Evolutionary conservation across 768 basidiomycete genomes (phyloP).

Genomic region (Tulasnella calospora): DNA sequence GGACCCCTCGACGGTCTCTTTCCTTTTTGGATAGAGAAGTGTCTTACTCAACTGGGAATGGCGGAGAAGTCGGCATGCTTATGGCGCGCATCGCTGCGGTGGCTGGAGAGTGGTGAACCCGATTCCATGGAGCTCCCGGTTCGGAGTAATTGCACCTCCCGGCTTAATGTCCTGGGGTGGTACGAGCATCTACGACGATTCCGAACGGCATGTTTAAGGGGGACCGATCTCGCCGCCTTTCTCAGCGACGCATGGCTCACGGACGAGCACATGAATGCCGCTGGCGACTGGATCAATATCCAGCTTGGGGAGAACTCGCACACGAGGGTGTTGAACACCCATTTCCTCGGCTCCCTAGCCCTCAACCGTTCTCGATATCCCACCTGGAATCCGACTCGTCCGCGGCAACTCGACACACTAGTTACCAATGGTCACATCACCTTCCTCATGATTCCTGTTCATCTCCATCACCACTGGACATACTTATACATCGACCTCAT

Average conservation of each 20-base stretch:
- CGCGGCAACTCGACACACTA: neutral
- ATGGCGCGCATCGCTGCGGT: neutral
- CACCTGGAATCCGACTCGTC: neutral
- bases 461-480: neutral
- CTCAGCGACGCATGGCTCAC: neutral
- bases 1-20: neutral
- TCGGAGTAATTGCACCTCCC: too few species aligned
- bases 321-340: neutral
- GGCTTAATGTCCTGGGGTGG: neutral
- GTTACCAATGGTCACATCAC: neutral
- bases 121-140: neutral
- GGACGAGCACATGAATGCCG: neutral
- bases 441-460: neutral
- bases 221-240: neutral
- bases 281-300: neutral
- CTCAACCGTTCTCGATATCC: neutral
- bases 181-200: neutral
- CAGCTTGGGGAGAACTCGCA: neutral
- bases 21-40: neutral
- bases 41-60: neutral
- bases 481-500: neutral
- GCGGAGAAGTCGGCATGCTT: neutral
- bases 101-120: neutral
- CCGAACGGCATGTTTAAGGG: neutral
- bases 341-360: neutral